These are phyloP conservation scores for Lavandula angustifolia DNA, from an alignment of 257 asterid genomes.

Conservation along the genomic window DNA sequence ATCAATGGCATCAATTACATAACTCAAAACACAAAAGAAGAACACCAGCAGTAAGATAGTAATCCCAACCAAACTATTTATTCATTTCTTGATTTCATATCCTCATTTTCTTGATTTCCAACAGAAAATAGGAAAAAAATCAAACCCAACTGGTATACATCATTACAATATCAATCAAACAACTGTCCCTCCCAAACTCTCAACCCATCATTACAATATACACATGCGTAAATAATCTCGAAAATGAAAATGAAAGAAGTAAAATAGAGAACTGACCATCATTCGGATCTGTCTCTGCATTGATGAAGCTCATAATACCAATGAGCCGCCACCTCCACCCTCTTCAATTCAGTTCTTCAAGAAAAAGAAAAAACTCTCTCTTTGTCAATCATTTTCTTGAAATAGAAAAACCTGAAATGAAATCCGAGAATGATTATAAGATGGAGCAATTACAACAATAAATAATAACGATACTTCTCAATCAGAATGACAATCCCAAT, in stretches of 20 bases:
- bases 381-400: too few species aligned
- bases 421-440: too few species aligned
- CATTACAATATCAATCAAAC: constrained; percentile 19
- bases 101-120: constrained; percentile 18
- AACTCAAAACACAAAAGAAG: constrained; percentile 23
- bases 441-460: too few species aligned
- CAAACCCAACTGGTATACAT: constrained; percentile 3
- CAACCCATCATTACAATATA: constrained; percentile 25
- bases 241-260: constrained; percentile 3
- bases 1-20: background rate
- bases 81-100: constrained; percentile 7
- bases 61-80: constrained; percentile 16
- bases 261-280: constrained; percentile 45
- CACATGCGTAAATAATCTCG: constrained; percentile 20
- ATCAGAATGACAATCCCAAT: too few species aligned
- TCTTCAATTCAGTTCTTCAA: too few species aligned
- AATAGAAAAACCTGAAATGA: too few species aligned
- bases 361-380: too few species aligned
- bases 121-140: constrained; percentile 9
- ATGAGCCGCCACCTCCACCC: constrained; percentile 51
- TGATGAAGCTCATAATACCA: constrained; percentile 45
- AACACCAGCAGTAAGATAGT: background rate
- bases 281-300: constrained; percentile 67
- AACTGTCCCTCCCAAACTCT: background rate
- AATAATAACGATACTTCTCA: too few species aligned